Conservation (phyloP, 2,329 filamentous ascomycete genomes). For the Apiospora hydei region DNA sequence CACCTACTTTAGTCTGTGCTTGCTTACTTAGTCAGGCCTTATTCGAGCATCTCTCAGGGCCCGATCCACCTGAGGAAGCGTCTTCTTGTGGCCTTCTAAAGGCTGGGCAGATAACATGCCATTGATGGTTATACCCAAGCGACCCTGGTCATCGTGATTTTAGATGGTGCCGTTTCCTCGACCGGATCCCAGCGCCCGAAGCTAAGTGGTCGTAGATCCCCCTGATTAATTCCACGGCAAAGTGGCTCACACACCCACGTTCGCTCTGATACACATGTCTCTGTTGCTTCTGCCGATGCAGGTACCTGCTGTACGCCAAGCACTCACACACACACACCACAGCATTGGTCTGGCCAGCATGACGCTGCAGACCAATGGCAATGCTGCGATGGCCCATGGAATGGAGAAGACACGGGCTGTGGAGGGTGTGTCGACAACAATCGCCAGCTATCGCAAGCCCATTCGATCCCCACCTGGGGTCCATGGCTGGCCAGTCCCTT, state of each 20-base stretch:
- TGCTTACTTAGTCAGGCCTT: neutral
- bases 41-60: neutral
- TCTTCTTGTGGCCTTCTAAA: neutral
- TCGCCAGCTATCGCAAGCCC: conserved; percentile 3
- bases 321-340: neutral
- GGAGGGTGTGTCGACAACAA: conserved; percentile 19
- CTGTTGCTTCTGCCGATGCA: conserved; percentile 10
- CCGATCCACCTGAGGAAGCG: conserved; percentile 14
- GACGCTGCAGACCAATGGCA: conserved; percentile 10
- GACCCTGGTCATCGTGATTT: conserved; percentile 16
- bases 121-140: neutral
- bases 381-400: neutral
- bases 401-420: neutral
- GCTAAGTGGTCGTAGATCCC: conserved; percentile 19
- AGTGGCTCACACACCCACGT: conserved; percentile 12
- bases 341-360: conserved; percentile 11
- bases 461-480: conserved; percentile 1
- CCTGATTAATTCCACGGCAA: conserved; percentile 21
- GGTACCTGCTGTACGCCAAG: conserved; percentile 17
- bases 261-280: conserved; percentile 5
- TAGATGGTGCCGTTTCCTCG: conserved; percentile 8
- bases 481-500: conserved; percentile 13
- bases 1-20: neutral
- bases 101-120: conserved; percentile 11
- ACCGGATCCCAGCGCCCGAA: conserved; percentile 18